Conservation (phyloP, 192 early-diverging fungal genomes). For the Coemansia sp. region DNA sequence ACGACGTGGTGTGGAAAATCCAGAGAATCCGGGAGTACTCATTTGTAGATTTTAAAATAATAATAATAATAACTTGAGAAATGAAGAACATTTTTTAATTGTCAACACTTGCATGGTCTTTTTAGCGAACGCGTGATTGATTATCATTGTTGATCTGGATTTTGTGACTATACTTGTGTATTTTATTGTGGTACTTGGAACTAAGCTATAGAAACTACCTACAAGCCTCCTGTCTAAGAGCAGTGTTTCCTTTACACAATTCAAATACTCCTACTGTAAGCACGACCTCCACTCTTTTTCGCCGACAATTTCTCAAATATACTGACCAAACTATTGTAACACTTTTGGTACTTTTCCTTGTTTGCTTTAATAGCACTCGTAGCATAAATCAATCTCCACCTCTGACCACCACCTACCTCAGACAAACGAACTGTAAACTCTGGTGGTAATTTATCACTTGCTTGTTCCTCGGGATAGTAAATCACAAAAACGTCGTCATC, state of each 20-base stretch:
- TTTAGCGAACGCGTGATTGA: not conserved
- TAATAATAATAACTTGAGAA: too few species aligned
- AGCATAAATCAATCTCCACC: not conserved
- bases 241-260: too few species aligned
- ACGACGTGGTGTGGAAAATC: conserved; percentile 44
- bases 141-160: not conserved
- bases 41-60: conserved; percentile 7
- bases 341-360: not conserved
- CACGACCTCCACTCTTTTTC: not conserved
- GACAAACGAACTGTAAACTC: not conserved
- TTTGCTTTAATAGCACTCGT: not conserved
- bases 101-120: too few species aligned
- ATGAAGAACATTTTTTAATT: too few species aligned
- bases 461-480: not conserved
- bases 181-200: too few species aligned
- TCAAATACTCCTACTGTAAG: not conserved
- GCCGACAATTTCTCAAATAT: not conserved
- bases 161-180: too few species aligned
- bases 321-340: not conserved
- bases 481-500: not conserved
- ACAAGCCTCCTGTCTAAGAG: too few species aligned
- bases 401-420: too few species aligned
- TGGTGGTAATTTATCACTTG: not conserved
- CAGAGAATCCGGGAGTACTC: conserved; percentile 36
- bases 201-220: too few species aligned